Conservation (phyloP, 495 filamentous ascomycete species). For the Lindgomyces ingoldianus region DNA sequence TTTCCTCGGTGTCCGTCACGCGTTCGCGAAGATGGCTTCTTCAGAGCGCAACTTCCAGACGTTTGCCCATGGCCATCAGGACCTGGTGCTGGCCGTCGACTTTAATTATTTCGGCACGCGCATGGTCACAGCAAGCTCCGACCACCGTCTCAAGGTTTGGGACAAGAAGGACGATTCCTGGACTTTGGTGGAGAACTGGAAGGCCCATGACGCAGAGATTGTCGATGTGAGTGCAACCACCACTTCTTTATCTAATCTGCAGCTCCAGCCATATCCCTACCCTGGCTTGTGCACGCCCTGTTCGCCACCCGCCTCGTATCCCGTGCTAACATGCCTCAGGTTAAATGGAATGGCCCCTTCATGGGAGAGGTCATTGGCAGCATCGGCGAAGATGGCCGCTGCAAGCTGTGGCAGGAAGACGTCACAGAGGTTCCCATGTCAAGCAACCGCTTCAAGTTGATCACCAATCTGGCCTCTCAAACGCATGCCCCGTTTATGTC, state of each 20-base stretch:
- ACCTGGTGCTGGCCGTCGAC: conserved; percentile 66
- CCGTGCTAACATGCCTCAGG: conserved; percentile 49
- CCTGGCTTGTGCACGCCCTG: conserved; percentile 9
- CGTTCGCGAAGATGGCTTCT: conserved; percentile 38
- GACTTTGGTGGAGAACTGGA: conserved; percentile 83
- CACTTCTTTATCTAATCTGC: conserved; percentile 10
- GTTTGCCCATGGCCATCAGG: conserved; percentile 62
- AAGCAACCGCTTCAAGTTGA: conserved; percentile 74
- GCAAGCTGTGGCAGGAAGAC: conserved; percentile 89
- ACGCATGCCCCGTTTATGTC: conserved; percentile 69
- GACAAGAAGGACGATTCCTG: conserved; percentile 70
- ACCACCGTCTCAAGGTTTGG: conserved; percentile 93
- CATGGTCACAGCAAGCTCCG: conserved; percentile 84
- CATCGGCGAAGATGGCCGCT: conserved; percentile 82
- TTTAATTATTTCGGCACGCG: conserved; percentile 81
- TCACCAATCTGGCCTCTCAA: conserved; percentile 58
- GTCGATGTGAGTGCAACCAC: conserved; percentile 67
- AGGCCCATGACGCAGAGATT: conserved; percentile 88
- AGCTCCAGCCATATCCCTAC: conserved; percentile 4
- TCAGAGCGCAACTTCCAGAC: conserved; percentile 39
- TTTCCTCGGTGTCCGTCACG: conserved; percentile 19
- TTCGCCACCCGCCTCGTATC: conserved; percentile 2
- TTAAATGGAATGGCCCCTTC: conserved; percentile 75
- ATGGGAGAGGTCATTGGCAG: conserved; percentile 64
- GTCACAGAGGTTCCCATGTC: conserved; percentile 67